These are phyloP conservation scores for Trichoderma endophyticum DNA, from an alignment of 2,329 filamentous ascomycete species.

Conservation along the genomic window DNA sequence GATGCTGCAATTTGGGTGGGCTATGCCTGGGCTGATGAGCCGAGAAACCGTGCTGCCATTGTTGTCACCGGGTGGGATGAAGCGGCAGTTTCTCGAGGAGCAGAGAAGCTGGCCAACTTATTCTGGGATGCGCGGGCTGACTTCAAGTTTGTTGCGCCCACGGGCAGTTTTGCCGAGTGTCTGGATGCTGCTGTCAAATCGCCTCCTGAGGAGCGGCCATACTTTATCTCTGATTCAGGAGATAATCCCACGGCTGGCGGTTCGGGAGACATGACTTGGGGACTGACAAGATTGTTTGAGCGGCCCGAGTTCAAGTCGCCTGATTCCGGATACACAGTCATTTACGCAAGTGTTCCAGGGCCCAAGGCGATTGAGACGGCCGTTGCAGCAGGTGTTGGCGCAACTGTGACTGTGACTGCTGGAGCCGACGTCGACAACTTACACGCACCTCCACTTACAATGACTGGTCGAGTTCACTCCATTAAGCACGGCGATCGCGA, in stretches of 20 bases:
- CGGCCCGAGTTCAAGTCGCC: conserved; percentile 42
- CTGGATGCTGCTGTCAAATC: conserved; percentile 42
- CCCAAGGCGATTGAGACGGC: conserved; percentile 41
- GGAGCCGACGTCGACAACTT: conserved; percentile 48
- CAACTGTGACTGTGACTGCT: conserved; percentile 48
- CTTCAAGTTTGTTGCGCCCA: conserved; percentile 52
- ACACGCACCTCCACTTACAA: conserved; percentile 46
- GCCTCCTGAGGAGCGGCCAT: conserved; percentile 39
- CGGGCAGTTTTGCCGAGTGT: conserved; percentile 45
- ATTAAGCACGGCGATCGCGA: conserved; percentile 50
- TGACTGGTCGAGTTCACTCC: conserved; percentile 49
- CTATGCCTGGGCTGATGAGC: conserved; percentile 55
- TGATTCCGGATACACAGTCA: conserved; percentile 39
- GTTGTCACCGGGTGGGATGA: conserved; percentile 51
- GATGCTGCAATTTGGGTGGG: conserved; percentile 56
- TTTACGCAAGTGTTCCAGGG: conserved; percentile 53
- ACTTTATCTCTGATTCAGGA: conserved; percentile 54
- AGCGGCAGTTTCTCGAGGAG: conserved; percentile 35
- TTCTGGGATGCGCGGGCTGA: conserved; percentile 48
- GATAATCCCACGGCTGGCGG: conserved; percentile 56
- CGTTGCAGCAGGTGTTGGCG: conserved; percentile 44
- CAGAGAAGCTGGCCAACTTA: conserved; percentile 42
- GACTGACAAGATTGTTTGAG: conserved; percentile 42
- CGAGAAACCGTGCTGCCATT: conserved; percentile 47
- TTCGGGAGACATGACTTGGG: conserved; percentile 53